Conservation (phyloP, 140 eudicot genomes). For the Ambrosia hybrid region DNA sequence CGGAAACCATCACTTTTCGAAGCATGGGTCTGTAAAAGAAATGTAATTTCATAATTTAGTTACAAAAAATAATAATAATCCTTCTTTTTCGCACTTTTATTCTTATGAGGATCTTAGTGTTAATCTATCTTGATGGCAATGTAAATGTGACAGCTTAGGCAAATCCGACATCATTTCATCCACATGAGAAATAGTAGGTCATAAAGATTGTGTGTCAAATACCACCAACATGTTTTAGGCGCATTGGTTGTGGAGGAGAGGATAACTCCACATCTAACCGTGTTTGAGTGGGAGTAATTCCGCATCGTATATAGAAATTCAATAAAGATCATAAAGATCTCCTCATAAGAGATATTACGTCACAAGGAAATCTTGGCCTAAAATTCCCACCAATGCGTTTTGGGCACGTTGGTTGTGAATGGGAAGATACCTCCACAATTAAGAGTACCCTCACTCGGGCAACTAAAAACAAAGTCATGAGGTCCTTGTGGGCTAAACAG, state of each 20-base stretch:
- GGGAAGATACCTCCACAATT: no score
- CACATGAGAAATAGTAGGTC: background rate
- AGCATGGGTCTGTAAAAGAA: constrained; percentile 65
- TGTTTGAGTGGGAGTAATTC: background rate
- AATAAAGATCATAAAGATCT: constrained; percentile 12
- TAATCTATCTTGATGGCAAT: background rate
- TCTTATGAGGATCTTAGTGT: background rate
- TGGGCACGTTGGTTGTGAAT: no score
- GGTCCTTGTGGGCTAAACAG: no score
- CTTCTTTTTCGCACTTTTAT: constrained; percentile 1
- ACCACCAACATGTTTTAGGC: background rate
- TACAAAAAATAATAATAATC: background rate
- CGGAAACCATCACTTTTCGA: constrained; percentile 73
- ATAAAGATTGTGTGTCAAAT: background rate
- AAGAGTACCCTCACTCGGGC: no score
- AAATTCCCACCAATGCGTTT: no score
- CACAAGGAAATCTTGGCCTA: no score
- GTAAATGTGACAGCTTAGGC: background rate
- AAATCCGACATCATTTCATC: background rate
- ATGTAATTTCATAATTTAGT: constrained; percentile 19
- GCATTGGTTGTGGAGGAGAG: background rate
- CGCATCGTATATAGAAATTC: background rate
- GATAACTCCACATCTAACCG: background rate
- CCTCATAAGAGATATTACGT: no score
- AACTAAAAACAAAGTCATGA: background rate